phyloP scores from a whole-genome alignment of 2,329 filamentous ascomycete genomes.

The Colletotrichum melonis region DNA sequence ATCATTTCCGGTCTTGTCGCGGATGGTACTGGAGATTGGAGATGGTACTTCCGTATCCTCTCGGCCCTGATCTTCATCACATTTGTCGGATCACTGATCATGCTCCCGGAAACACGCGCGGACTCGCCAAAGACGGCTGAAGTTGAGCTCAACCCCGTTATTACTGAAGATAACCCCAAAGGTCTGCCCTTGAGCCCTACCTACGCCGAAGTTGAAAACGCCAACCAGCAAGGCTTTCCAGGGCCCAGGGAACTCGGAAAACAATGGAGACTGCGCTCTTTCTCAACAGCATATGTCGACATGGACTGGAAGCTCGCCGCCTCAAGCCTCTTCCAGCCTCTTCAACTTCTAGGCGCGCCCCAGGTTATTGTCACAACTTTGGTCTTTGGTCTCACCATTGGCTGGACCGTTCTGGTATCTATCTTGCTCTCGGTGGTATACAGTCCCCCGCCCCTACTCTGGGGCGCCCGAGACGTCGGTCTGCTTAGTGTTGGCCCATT shows the following conservation, averaged over 20 bases:
- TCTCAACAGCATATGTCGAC: slow-evolving; percentile 17
- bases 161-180: neutral
- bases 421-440: slow-evolving; percentile 20
- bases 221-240: neutral
- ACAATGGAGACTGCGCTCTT: slow-evolving; percentile 27
- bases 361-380: slow-evolving; percentile 27
- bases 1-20: slow-evolving; percentile 35
- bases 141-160: neutral
- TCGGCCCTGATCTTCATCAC: slow-evolving; percentile 35
- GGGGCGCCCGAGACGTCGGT: slow-evolving; percentile 23
- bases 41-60: slow-evolving; percentile 37
- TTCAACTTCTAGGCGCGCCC: slow-evolving; percentile 14
- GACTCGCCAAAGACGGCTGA: neutral
- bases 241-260: neutral
- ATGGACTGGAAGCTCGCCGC: slow-evolving; percentile 25
- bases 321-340: neutral
- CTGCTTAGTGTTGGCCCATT: slow-evolving; percentile 23
- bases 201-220: slow-evolving; percentile 11
- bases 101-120: slow-evolving; percentile 37
- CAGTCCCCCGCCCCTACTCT: slow-evolving; percentile 15
- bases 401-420: slow-evolving; percentile 22
- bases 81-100: slow-evolving; percentile 31
- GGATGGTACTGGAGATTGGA: slow-evolving; percentile 32
- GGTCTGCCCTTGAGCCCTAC: neutral
- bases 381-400: slow-evolving; percentile 29